phyloP scores from a whole-genome alignment of 805 yeast genomes.

The Yamadazyma endophytica region DNA sequence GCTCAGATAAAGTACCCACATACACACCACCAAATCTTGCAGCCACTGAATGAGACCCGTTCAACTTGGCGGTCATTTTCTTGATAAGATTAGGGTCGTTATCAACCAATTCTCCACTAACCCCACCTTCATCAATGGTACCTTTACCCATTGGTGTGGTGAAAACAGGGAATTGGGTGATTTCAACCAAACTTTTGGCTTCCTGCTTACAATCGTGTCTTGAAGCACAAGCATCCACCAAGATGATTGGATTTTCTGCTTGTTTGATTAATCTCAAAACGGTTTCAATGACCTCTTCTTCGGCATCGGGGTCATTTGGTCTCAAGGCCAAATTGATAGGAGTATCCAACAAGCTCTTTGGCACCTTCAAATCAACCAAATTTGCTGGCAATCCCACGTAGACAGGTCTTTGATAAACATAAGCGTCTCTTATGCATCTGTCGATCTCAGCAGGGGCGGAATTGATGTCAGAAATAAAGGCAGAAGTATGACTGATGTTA shows the following conservation, averaged over 20 bases:
- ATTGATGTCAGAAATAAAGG: constrained; percentile 31
- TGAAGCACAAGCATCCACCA: constrained; percentile 39
- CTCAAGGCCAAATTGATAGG: constrained; percentile 32
- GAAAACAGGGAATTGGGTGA: constrained; percentile 38
- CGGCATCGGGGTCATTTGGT: constrained; percentile 33
- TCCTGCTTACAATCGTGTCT: constrained; percentile 34
- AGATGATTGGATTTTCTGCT: constrained; percentile 30
- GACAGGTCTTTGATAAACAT: constrained; percentile 35
- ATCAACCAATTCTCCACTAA: constrained; percentile 20
- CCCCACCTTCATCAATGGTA: constrained; percentile 33
- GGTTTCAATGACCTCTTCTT: constrained; percentile 30
- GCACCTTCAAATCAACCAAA: constrained; percentile 34
- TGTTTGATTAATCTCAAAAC: constrained; percentile 21
- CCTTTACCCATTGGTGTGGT: constrained; percentile 42
- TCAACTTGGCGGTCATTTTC: constrained; percentile 19
- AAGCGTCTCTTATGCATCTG: constrained; percentile 36
- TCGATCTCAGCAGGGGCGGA: constrained; percentile 36
- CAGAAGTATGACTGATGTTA: constrained; percentile 32
- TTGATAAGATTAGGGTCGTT: constrained; percentile 22
- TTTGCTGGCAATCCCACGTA: constrained; percentile 39
- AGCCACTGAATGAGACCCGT: constrained; percentile 15
- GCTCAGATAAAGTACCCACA: constrained; percentile 34
- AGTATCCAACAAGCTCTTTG: constrained; percentile 28
- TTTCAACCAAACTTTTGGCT: constrained; percentile 27
- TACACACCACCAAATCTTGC: constrained; percentile 37